A percentile compares a stretch with the other conserved stretches of the same genome.
Conservation (phyloP, 2,329 filamentous ascomycete genomes). For the Albifimbria verrucaria region DNA sequence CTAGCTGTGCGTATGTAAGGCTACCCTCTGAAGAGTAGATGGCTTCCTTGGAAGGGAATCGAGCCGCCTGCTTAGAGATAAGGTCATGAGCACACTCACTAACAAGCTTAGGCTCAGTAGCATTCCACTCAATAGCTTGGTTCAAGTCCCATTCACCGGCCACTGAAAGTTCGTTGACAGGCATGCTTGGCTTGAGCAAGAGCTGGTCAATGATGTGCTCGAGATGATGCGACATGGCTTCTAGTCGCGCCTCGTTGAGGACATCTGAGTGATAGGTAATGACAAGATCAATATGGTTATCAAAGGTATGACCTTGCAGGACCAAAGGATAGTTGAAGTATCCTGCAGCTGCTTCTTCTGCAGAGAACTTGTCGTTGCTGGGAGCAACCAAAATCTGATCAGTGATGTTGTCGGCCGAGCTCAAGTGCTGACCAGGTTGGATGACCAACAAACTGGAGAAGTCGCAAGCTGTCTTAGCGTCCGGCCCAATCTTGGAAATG, state of each 20-base stretch:
- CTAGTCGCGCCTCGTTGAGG: background rate
- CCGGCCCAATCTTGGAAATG: constrained; percentile 15
- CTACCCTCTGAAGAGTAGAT: constrained; percentile 12
- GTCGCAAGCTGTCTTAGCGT: constrained; percentile 7
- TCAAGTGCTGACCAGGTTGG: constrained; percentile 8
- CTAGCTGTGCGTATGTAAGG: constrained; percentile 9
- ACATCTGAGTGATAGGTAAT: background rate
- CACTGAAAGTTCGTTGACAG: background rate
- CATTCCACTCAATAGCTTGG: constrained; percentile 11
- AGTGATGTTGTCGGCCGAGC: constrained; percentile 4
- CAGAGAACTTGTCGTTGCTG: too few relatives aligned
- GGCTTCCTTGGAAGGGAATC: too few relatives aligned
- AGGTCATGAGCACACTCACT: background rate
- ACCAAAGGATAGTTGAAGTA: background rate
- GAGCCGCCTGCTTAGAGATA: too few relatives aligned
- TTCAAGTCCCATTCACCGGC: constrained; percentile 5
- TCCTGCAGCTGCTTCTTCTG: constrained; percentile 3
- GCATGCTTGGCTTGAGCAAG: too few relatives aligned
- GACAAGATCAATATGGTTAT: background rate
- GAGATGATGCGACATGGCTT: too few relatives aligned
- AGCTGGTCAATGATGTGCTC: too few relatives aligned
- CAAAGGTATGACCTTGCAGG: constrained; percentile 3
- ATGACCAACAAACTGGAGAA: constrained; percentile 28
- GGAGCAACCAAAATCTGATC: too few relatives aligned
- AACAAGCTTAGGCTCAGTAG: background rate